These are phyloP conservation scores for Solanum chacoense DNA, from an alignment of 305 asterid genomes.

Conservation along the genomic window DNA sequence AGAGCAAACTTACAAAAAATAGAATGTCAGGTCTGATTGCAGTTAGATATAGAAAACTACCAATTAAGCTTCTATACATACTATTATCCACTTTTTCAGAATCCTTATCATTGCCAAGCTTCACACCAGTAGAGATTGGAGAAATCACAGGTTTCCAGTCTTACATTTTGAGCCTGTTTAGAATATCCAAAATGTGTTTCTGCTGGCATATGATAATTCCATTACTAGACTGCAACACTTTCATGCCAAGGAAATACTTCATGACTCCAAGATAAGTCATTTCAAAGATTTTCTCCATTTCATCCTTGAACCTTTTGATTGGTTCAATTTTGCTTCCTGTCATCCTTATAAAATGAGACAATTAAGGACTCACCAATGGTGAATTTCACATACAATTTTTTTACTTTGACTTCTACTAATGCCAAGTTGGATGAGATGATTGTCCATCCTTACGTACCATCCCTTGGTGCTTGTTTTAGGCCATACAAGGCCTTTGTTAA, in stretches of 20 bases:
- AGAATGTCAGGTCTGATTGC: not conserved
- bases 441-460: not conserved
- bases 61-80: not conserved
- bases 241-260: not conserved
- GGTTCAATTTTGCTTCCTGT: not conserved
- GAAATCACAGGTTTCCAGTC: not conserved
- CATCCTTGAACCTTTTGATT: not conserved
- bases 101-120: not conserved
- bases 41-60: not conserved
- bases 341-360: not conserved
- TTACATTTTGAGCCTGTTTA: not conserved
- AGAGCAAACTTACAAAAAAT: not conserved
- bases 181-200: not conserved
- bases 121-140: not conserved
- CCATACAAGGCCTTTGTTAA: not conserved
- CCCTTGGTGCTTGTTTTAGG: not conserved
- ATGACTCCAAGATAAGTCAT: not conserved
- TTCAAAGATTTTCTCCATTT: not conserved
- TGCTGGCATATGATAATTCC: not conserved
- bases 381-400: no score
- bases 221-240: not conserved
- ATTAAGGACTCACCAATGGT: not conserved
- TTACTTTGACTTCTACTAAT: not conserved
- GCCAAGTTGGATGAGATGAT: not conserved
- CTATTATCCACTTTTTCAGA: no score